Conservation (phyloP, 257 asterid genomes). For the Gardenia jasminoides region DNA sequence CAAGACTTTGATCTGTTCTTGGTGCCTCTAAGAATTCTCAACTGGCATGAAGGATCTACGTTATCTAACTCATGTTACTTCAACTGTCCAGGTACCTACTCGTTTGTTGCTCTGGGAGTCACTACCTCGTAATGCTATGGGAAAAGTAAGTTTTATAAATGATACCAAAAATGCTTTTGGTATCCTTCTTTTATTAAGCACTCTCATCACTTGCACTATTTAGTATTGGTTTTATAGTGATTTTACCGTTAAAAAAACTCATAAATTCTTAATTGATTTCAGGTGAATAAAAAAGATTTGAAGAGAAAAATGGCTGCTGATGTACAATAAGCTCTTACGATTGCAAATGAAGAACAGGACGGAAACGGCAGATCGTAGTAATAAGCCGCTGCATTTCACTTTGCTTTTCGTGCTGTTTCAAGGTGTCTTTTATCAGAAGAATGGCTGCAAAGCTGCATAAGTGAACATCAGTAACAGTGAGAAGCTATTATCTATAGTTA, state of each 20-base stretch:
- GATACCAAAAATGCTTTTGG: not conserved
- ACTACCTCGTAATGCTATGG: constrained; percentile 95
- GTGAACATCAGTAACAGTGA: not conserved
- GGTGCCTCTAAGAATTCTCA: not conserved
- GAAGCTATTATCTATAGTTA: not conserved
- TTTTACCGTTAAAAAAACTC: not conserved
- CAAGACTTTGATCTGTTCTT: not conserved
- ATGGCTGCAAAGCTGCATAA: not conserved
- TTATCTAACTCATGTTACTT: constrained; percentile 1
- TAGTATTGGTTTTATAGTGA: not conserved
- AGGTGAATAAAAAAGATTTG: constrained; percentile 90
- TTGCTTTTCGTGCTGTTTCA: not conserved
- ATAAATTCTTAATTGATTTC: constrained; percentile 14
- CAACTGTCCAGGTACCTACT: constrained; percentile 61
- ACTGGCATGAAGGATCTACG: not conserved
- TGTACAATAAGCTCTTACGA: not conserved
- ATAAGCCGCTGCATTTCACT: not conserved
- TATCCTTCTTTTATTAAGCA: not conserved
- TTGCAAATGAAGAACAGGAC: not conserved
- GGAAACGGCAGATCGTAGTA: not conserved
- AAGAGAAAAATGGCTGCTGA: constrained; percentile 52
- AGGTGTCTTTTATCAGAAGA: not conserved
- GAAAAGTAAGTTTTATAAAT: constrained; percentile 54
- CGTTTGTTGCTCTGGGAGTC: constrained; percentile 74
- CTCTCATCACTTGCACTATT: too few relatives aligned